These are phyloP conservation scores for Ophiorrhiza pumila DNA, from an alignment of 257 asterid species.

Conservation along the genomic window DNA sequence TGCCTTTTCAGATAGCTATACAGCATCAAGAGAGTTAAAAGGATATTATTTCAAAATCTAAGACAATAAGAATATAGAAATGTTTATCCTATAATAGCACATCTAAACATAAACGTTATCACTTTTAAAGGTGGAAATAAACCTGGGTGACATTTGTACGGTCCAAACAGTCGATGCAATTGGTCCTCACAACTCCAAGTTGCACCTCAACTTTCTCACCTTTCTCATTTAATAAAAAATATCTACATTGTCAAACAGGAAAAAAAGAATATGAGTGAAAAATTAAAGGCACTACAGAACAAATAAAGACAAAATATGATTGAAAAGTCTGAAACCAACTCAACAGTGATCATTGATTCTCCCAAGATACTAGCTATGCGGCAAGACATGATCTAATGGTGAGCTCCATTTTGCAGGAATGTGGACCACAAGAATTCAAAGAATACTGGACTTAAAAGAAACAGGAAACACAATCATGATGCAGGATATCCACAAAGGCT, in stretches of 20 bases:
- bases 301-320: not conserved
- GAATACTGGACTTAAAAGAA: not conserved
- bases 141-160: constrained; percentile 99
- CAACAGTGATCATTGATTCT: not conserved
- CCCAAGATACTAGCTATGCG: not conserved
- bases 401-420: not conserved
- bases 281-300: not conserved
- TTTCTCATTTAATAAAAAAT: constrained; percentile 69
- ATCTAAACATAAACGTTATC: constrained; percentile 5
- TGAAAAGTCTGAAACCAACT: not conserved
- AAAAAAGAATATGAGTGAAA: constrained; percentile 6
- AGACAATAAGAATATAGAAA: not conserved
- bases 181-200: constrained; percentile 83
- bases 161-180: constrained; percentile 94
- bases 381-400: not conserved
- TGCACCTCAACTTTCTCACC: constrained; percentile 79
- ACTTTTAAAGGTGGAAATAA: constrained; percentile 8
- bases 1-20: not conserved
- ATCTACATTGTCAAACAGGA: constrained; percentile 38
- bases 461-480: not conserved
- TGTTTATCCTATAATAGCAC: not conserved
- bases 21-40: no score
- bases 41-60: not conserved
- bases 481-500: not conserved
- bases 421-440: not conserved